Evolutionary conservation across 78 protist genomes (phyloP).

Genomic region (Chrysochromulina parva): DNA sequence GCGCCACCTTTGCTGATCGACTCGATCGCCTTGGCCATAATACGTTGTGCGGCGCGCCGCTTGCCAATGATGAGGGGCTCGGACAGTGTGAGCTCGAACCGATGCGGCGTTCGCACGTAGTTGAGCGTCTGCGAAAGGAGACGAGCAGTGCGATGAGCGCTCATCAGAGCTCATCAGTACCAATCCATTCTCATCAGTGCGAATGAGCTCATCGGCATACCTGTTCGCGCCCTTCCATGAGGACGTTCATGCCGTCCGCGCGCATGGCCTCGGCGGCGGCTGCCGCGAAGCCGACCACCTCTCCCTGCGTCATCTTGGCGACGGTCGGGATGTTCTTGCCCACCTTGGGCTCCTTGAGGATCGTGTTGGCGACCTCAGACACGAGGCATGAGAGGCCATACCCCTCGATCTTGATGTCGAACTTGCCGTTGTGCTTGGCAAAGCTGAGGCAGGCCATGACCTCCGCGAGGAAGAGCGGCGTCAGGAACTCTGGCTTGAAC

Average conservation of each 20-base stretch:
- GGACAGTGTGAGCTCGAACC: neutral
- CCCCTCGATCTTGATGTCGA: neutral
- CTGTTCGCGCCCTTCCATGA: constrained; percentile 34
- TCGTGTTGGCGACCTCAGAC: constrained; percentile 32
- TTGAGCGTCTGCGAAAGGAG: neutral
- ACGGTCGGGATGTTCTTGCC: constrained; percentile 40
- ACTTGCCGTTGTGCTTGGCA: neutral
- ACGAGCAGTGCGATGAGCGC: too few species aligned
- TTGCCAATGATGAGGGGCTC: neutral
- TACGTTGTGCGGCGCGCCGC: neutral
- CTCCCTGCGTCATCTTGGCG: constrained; percentile 33
- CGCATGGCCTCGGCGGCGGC: neutral
- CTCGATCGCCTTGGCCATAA: too few species aligned
- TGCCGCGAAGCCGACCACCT: constrained; percentile 25
- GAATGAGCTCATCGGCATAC: too few species aligned
- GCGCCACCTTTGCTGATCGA: too few species aligned
- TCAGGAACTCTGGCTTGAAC: neutral
- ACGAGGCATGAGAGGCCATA: neutral
- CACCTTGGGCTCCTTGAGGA: constrained; percentile 30
- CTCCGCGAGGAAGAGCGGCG: neutral
- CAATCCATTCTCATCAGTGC: too few species aligned
- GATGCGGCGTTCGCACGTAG: constrained; percentile 30
- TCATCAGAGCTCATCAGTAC: too few species aligned
- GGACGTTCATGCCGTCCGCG: constrained; percentile 13
- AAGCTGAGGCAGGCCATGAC: neutral